A percentile compares a stretch with the other conserved stretches of the same genome.
Evolutionary conservation across 108 stramenopile genomes (phyloP).

Genomic region (Pseudonitzschia delicatissima): DNA sequence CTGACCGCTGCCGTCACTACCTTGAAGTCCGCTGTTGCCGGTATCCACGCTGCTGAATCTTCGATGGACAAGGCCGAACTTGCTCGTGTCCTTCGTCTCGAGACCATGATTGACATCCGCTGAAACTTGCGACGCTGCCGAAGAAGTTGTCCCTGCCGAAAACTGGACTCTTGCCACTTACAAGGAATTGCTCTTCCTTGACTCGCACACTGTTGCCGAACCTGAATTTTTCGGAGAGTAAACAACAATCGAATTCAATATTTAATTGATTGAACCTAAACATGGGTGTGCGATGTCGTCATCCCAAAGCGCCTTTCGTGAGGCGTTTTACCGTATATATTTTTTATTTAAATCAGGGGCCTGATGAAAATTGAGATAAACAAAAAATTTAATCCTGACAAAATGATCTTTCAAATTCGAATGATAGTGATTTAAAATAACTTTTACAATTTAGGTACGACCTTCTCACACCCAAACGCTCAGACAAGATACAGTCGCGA

Average conservation of each 20-base stretch:
- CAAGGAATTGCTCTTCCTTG: constrained; percentile 92
- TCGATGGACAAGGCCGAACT: constrained; percentile 73
- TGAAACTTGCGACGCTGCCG: constrained; percentile 86
- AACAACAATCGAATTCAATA: not conserved
- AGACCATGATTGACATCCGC: constrained; percentile 93
- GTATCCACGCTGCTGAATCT: constrained; percentile 61
- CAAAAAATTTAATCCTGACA: no score
- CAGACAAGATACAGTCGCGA: no score
- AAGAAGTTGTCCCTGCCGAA: constrained; percentile 85
- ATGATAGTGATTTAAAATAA: no score
- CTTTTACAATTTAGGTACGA: no score
- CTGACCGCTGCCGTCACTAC: constrained; percentile 64
- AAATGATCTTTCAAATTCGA: no score
- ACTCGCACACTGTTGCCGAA: constrained; percentile 55
- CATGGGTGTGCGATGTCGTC: not conserved
- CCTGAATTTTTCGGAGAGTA: constrained; percentile 47
- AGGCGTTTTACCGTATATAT: not conserved
- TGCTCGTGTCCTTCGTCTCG: constrained; percentile 81
- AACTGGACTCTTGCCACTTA: constrained; percentile 94
- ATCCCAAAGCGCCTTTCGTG: not conserved
- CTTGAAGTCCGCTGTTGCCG: constrained; percentile 61
- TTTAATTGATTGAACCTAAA: not conserved
- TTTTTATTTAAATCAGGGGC: not conserved
- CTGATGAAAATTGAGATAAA: no score
- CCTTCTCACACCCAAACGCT: no score